Evolutionary conservation across 2,329 filamentous ascomycete genomes (phyloP), one percentile per base, ranked within the genome.

Genomic region (Colletotrichum endophyticum): DNA sequence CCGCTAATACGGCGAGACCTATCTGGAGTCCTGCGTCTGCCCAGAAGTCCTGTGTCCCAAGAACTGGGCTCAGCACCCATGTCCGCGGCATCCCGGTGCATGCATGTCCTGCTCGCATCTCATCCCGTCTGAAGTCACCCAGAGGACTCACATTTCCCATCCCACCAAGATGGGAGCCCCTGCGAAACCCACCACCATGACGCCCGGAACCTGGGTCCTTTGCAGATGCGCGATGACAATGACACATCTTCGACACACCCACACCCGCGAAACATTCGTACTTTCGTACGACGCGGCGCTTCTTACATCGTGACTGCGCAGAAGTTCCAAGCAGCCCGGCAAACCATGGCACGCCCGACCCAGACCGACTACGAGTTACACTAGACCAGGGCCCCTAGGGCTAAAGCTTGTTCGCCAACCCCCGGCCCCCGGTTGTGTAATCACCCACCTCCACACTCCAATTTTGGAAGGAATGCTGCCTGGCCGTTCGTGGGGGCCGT

Each of bases 401-500:
- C 70, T 62, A 61, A 73, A 73, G 64, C 63, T 64, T 76, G 70
- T 73, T 68, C 63, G 34, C 36, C 70, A 28, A 32, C 28, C 66
- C 28, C 28, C 25, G 27, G n/a, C n/a, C 44, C 39, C 70, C 39
- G 19, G 73, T 59, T 19, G 22, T 76, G 57, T 73, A 53, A 68
- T 73, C 70, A 32, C 25, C 73, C 53, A 25, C 59, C 70, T 69
- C n/a, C 57, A 68, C 59, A 59, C 53, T 7, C 70, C 63, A 76
- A 67, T 64, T 76, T 76, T 39, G 73, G 64, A 75, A 75, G n/a
- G 53, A 59, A 32, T 62, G 73, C 64, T 76, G 73, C 73, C 73
- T 76, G 59, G 73, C 49, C 63, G 25, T 57, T 72, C 64, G 63
- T 76, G 64, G 73, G 73, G 70, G 70, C 73, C 70, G 28, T 76